These are phyloP conservation scores for Phytophthora meadii DNA, from an alignment of 352 stramenopile species.

Conservation along the genomic window DNA sequence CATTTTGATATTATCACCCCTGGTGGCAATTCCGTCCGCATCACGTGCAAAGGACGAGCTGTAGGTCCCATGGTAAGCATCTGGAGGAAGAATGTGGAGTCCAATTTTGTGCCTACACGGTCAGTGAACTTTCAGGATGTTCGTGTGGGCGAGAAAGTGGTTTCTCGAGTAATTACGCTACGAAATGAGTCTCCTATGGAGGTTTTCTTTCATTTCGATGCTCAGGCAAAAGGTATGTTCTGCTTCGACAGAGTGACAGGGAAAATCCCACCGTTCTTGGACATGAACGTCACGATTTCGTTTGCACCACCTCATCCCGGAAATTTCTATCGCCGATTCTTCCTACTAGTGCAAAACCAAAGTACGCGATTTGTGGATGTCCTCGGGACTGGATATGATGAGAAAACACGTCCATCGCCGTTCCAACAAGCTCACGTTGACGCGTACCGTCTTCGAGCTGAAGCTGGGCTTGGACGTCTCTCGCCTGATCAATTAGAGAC, in stretches of 20 bases:
- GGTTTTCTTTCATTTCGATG: slow-evolving; percentile 83
- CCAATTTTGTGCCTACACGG: slow-evolving; percentile 71
- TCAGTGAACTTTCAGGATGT: slow-evolving; percentile 94
- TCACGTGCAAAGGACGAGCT: slow-evolving; percentile 78
- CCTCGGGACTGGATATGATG: slow-evolving; percentile 90
- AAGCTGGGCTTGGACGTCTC: slow-evolving; percentile 66
- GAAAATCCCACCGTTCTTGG: slow-evolving; percentile 79
- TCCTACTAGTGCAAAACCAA: slow-evolving; percentile 88
- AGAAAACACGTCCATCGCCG: slow-evolving; percentile 89
- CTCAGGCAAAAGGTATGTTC: slow-evolving; percentile 82
- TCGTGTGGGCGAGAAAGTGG: slow-evolving; percentile 48
- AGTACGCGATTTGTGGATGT: slow-evolving; percentile 88
- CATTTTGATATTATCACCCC: slow-evolving; percentile 91
- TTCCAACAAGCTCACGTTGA: slow-evolving; percentile 93
- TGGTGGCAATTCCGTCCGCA: slow-evolving; percentile 81
- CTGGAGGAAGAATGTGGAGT: slow-evolving; percentile 83
- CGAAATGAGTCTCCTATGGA: slow-evolving; percentile 80
- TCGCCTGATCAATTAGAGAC: slow-evolving; percentile 86
- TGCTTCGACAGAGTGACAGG: slow-evolving; percentile 83
- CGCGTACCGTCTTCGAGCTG: slow-evolving; percentile 67
- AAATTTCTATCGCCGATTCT: slow-evolving; percentile 94
- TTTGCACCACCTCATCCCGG: slow-evolving; percentile 79
- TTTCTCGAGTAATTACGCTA: slow-evolving; percentile 83
- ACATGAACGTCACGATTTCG: slow-evolving; percentile 81
- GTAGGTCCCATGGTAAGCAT: slow-evolving; percentile 72